Conservation (phyloP, 768 basidiomycete genomes). For the Amanita inopinata region DNA sequence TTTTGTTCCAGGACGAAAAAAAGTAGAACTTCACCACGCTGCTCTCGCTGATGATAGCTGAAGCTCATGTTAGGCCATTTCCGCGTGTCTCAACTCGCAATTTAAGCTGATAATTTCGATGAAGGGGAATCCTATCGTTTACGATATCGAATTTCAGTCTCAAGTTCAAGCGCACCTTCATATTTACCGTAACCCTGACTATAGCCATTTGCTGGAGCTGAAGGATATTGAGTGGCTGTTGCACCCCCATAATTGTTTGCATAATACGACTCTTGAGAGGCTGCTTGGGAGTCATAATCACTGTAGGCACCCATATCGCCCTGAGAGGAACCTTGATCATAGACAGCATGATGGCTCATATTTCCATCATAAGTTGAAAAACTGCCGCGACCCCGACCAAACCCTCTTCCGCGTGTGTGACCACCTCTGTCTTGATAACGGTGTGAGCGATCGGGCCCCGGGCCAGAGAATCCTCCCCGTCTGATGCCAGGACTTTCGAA, state of each 20-base stretch:
- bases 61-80: conserved; percentile 35
- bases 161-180: conserved; percentile 84
- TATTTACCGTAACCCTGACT: conserved; percentile 52
- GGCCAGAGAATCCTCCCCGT: conserved; percentile 58
- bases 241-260: conserved; percentile 53
- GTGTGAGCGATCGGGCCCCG: conserved; percentile 68
- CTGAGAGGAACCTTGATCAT: conserved; percentile 60
- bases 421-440: conserved; percentile 46
- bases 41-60: conserved; percentile 40
- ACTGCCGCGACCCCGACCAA: conserved; percentile 25
- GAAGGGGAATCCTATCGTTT: conserved; percentile 25
- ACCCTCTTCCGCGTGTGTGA: conserved; percentile 34
- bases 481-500: conserved; percentile 43
- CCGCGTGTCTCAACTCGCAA: conserved; percentile 45
- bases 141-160: conserved; percentile 41
- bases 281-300: conserved; percentile 49
- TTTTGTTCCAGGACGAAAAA: conserved; percentile 4
- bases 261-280: conserved; percentile 56
- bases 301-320: conserved; percentile 58
- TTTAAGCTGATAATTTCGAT: conserved; percentile 21
- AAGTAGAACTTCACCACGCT: conserved; percentile 21
- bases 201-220: conserved; percentile 38
- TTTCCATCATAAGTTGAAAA: conserved; percentile 47
- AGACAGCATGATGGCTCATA: conserved; percentile 40
- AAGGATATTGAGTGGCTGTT: conserved; percentile 42